phyloP scores from a whole-genome alignment of 2,329 filamentous ascomycete genomes.

The Hypoxylon sp. region DNA sequence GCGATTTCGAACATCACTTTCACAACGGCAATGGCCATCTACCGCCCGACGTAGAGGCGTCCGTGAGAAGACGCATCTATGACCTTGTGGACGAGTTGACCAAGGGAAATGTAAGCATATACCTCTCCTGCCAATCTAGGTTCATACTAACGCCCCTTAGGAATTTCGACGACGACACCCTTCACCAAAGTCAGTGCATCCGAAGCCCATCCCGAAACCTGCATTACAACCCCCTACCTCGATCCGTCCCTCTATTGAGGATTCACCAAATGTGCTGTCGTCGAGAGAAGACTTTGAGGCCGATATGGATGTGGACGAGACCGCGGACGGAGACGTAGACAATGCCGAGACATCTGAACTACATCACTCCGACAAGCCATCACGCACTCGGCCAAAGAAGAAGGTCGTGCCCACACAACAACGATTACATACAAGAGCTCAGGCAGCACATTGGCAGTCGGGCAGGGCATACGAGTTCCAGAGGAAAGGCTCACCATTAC shows the following conservation, averaged over 20 bases:
- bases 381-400: conserved; percentile 18
- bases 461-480: conserved; percentile 34
- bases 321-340: neutral
- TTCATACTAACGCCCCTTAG: conserved; percentile 23
- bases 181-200: neutral
- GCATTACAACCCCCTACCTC: neutral
- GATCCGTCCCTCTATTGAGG: conserved; percentile 40
- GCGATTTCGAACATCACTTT: conserved; percentile 37
- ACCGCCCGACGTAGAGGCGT: conserved; percentile 24
- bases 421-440: conserved; percentile 36
- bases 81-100: conserved; percentile 34
- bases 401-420: conserved; percentile 29
- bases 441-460: conserved; percentile 43
- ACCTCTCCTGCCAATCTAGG: neutral
- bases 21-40: conserved; percentile 33
- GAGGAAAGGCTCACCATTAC: conserved; percentile 20
- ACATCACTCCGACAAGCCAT: conserved; percentile 5
- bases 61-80: conserved; percentile 33
- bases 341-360: neutral
- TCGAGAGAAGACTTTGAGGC: neutral
- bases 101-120: conserved; percentile 31
- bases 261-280: neutral
- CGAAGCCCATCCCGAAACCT: neutral
- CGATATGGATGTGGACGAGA: neutral
- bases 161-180: conserved; percentile 30